Evolutionary conservation across 345 rosid genomes (phyloP), one percentile per base, ranked within the genome.

Genomic region (Psidium friedrichsthalianum): DNA sequence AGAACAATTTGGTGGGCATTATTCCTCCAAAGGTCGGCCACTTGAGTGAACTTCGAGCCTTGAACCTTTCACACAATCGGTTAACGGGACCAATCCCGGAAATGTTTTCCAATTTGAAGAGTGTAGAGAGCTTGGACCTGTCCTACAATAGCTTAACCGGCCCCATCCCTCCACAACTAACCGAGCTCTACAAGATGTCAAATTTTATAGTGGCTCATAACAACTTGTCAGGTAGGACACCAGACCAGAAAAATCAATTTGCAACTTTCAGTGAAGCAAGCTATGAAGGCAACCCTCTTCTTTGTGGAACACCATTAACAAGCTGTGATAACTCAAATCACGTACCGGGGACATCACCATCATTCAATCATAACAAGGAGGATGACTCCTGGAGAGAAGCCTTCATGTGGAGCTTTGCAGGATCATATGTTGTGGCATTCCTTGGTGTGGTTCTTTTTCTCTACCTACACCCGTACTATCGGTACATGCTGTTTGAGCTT

Each of bases 181-280:
- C 6, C 8, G 54, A 80, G 16, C 82, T 80, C 29, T 36, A 80
- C 13, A 3, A 15, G 8, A 6, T 80, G 6, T 80, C 82, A 51
- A 0, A 40, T 22, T 58, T 83, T 57, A 54, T 29, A 18, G 29
- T 83, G 55, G 85, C 91, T 16, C 55, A 85, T 44, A 90, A 90
- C 74, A 85, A 59, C 7, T 82, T 90, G 85, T 81, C 54, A 22
- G 91, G 90, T 8, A 27, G 42, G 21, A 83, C 85, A 25, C 69
- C 42, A 36, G 85, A 56, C 3, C 82, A 8, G 6, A 80, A 80
- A 22, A 5, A 44, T 80, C 82, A 80, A 36, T 80, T 80, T 51
- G 54, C 14, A 51, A 85, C 86, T 55, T 57, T 3, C 8, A 6
- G 1, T 56, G 0, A 13, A 51, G 52, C 52, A 2, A 5, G 8